Base-by-base conservation (phyloP, 2,329 filamentous ascomycete species). In the Talaromyces pinophilus region DNA sequence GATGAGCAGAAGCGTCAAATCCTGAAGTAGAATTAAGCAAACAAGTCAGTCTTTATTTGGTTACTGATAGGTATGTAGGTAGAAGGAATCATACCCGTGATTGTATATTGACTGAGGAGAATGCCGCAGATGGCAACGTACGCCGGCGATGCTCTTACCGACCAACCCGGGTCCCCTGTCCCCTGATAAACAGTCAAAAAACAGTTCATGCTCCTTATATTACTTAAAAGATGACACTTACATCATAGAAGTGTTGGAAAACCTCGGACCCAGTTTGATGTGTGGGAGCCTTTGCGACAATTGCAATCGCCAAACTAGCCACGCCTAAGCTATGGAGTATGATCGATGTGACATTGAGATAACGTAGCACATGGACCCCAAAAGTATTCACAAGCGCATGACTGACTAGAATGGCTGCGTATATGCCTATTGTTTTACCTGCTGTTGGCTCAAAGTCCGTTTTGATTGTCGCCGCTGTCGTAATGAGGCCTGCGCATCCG, bases 91-190 rank as follows among this genome's bases (percentile, higher is more conserved):
- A 62, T 48, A 60, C 63, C 63, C 19, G 63, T 65, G 33, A 65
- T 65, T 19, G 63, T 65, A 65, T 65, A 65, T 65, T 65, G 63
- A 44, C 63, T 65, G 19, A 65, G 35, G n/a, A 65, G 42, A 38
- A 65, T 65, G 22, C 63, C 63, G 33, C 63, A 65, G 54, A 65
- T 65, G 25, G 63, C 63, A 28, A 65, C 63, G 10, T 65, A 65
- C 25, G 63, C 63, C 5, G 63, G 63, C 13, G 63, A 65, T 13
- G 63, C 63, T 5, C 63, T 22, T 10, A 60, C 25, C 4, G 63
- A 65, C 63, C 63, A 65, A 19, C 63, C 63, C 11, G 54, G 50
- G 35, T 59, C 38, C 25, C 63, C 63, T 19, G 63, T 65, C 8
- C 63, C 63, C 62, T 63, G 48, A 25, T 11, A 52, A 54, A 30